Conservation (phyloP, 371 early-diverging fungal genomes). For the Mortierella sp. region DNA sequence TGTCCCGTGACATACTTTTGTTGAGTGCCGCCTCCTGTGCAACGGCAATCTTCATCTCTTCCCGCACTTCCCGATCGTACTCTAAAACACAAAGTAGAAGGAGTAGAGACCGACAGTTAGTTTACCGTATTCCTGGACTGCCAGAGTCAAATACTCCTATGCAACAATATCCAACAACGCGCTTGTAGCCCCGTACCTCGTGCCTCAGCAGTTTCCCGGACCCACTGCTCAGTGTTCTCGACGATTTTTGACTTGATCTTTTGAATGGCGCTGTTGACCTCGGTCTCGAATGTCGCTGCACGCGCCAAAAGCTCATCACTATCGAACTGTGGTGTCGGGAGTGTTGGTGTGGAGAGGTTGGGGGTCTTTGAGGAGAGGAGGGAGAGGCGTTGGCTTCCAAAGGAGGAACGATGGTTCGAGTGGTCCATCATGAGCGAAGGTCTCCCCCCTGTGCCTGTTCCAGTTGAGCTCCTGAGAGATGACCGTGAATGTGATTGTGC, state of each 20-base stretch:
- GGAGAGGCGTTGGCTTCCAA: slow-evolving; percentile 36
- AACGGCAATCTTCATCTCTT: slow-evolving; percentile 33
- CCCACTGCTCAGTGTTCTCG: slow-evolving; percentile 41
- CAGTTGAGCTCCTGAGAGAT: slow-evolving; percentile 10
- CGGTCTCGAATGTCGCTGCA: slow-evolving; percentile 31
- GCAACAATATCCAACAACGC: background rate
- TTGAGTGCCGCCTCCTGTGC: slow-evolving; percentile 27
- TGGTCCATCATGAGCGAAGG: slow-evolving; percentile 19
- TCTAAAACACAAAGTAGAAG: slow-evolving; percentile 4
- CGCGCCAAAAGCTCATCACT: slow-evolving; percentile 38
- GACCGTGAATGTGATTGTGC: background rate
- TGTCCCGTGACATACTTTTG: slow-evolving; percentile 19
- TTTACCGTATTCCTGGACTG: background rate
- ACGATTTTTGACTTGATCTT: slow-evolving; percentile 42
- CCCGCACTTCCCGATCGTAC: slow-evolving; percentile 28
- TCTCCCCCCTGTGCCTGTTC: slow-evolving; percentile 11
- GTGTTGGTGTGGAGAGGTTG: slow-evolving; percentile 7
- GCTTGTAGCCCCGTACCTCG: slow-evolving; percentile 18
- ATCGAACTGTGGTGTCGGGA: slow-evolving; percentile 39
- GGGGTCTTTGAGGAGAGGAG: slow-evolving; percentile 21
- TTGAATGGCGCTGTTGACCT: slow-evolving; percentile 34
- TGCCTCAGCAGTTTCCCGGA: slow-evolving; percentile 30
- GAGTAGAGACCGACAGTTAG: background rate
- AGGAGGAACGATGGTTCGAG: slow-evolving; percentile 25
- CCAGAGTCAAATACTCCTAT: background rate